Evolutionary conservation across 768 basidiomycete species (phyloP), one percentile per base, ranked within the genome.

Genomic region (Trametes cubensis): DNA sequence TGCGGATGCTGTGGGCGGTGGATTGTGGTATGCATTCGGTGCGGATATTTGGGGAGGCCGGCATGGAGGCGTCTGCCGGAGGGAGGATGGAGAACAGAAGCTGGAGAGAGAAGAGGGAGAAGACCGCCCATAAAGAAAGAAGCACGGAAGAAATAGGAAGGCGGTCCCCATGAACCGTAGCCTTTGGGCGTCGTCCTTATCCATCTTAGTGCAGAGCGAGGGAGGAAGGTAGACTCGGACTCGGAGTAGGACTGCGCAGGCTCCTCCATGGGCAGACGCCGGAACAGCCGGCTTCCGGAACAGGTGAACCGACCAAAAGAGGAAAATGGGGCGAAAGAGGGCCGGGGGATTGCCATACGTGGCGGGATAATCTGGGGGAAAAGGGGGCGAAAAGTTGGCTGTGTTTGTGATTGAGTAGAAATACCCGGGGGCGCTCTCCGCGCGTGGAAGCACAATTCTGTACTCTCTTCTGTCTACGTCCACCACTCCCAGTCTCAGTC

Each of bases 391-490:
- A 47, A 53, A 41, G 55, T 61, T 58, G 61, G 65, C 60, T 58
- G 66, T 65, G 65, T 64, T 51, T 60, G 65, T 60, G 59, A 58
- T 60, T 60, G 62, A 61, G 58, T 69, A 67, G 63, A 67, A 66
- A 64, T 62, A 69, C 26, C 26, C 57, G 55, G 65, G 62, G 63
- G 62, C 61, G 60, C 59, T 56, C 58, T 55, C 34, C 62, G 61
- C 60, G 61, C 61, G 64, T 62, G 63, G 61, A 66, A 65, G 68
- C 55, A 55, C 65, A 62, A 52, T 64, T 66, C 67, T 67, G 65
- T 67, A 62, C 69, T 64, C 69, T 66, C 63, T 67, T 61, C 69
- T 66, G 58, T 61, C 66, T 59, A 65, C 67, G 54, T 66, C 67
- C 63, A 62, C 67, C 63, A 56, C 39, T 52, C 47, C 58, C 58